A percentile compares a stretch with the other conserved stretches of the same genome.
phyloP scores from a whole-genome alignment of 179 eudicot species.

The Amaranthus tricolor region DNA sequence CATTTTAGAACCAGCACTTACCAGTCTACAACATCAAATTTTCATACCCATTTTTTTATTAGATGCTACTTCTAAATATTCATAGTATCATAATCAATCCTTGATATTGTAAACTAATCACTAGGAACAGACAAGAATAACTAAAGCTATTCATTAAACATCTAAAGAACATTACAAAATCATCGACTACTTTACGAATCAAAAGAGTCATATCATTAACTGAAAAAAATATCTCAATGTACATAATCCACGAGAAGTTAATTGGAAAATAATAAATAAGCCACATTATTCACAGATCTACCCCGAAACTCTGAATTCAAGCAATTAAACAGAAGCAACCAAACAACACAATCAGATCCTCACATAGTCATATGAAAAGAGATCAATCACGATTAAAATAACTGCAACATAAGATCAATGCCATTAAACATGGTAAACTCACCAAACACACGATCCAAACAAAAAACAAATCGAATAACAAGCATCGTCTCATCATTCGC shows the following conservation, averaged over 20 bases:
- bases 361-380: not conserved
- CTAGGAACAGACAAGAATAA: not conserved
- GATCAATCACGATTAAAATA: not conserved
- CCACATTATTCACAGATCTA: constrained; percentile 10
- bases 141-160: not conserved
- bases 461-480: not conserved
- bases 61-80: not conserved
- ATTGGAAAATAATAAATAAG: not conserved
- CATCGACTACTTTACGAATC: not conserved
- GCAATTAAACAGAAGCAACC: not conserved
- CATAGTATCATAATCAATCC: not conserved
- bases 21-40: not conserved
- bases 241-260: not conserved
- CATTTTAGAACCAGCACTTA: too few species aligned
- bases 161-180: not conserved
- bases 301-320: not conserved
- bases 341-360: constrained; percentile 3
- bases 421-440: not conserved
- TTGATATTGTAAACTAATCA: not conserved
- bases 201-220: not conserved
- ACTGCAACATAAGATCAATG: not conserved
- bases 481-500: not conserved
- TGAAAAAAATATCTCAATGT: not conserved
- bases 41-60: not conserved
- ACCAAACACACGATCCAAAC: not conserved